A percentile compares a stretch with the other conserved stretches of the same genome.
phyloP scores from a whole-genome alignment of 2,329 filamentous ascomycete genomes.

The Clarireedia paspali region DNA sequence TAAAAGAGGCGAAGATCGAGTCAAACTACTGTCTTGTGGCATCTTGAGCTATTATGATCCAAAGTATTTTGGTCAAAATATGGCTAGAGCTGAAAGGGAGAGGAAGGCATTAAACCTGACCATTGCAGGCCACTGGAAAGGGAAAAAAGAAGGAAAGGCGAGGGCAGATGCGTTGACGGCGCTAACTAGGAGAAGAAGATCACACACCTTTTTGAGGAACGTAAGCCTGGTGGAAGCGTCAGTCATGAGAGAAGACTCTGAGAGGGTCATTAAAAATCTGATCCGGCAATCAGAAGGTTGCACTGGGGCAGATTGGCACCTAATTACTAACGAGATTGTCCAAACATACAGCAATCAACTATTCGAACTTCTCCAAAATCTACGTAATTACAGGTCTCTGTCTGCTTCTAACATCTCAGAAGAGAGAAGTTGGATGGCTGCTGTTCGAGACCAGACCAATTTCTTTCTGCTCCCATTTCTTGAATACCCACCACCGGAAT shows the following conservation, averaged over 20 bases:
- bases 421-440: conserved; percentile 27
- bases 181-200: conserved; percentile 32
- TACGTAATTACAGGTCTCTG: conserved; percentile 17
- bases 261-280: conserved; percentile 25
- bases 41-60: conserved; percentile 40
- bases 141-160: conserved; percentile 18
- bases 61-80: conserved; percentile 27
- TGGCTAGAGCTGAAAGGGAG: conserved; percentile 30
- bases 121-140: conserved; percentile 33
- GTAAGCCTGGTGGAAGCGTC: conserved; percentile 29
- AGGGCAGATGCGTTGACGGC: conserved; percentile 27
- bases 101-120: conserved; percentile 35
- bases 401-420: conserved; percentile 22
- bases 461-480: conserved; percentile 38
- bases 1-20: conserved; percentile 36
- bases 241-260: conserved; percentile 29
- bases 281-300: conserved; percentile 25
- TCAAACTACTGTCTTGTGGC: conserved; percentile 35
- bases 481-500: conserved; percentile 34
- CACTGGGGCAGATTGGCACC: conserved; percentile 38
- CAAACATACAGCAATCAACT: conserved; percentile 32
- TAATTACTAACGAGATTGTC: conserved; percentile 36
- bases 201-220: conserved; percentile 30
- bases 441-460: conserved; percentile 34
- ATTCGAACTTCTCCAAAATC: conserved; percentile 27